Evolutionary conservation across 805 yeast genomes (phyloP).

Genomic region (Kluyveromyces siamensis): DNA sequence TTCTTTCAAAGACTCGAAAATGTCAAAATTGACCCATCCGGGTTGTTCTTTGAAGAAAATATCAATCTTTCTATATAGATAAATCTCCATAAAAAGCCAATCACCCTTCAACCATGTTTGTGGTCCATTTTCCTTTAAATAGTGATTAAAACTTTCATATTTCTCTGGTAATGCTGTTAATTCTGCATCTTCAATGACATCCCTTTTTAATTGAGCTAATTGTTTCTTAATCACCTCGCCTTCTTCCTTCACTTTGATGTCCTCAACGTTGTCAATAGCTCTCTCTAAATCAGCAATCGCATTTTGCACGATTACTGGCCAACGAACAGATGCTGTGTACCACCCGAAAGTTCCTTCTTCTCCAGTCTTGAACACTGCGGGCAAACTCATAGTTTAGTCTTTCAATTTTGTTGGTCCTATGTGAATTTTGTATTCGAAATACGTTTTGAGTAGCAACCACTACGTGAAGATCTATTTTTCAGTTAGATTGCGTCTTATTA

Average conservation of each 20-base stretch:
- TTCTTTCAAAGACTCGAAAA: conserved; percentile 63
- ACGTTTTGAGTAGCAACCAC: not conserved
- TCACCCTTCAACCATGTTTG: conserved; percentile 77
- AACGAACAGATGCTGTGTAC: conserved; percentile 67
- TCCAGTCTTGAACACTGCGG: conserved; percentile 46
- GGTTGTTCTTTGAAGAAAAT: conserved; percentile 31
- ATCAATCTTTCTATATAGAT: conserved; percentile 63
- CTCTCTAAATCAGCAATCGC: conserved; percentile 51
- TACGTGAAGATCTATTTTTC: no score
- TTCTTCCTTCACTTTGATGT: conserved; percentile 31
- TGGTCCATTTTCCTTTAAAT: conserved; percentile 23
- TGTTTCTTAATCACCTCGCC: conserved; percentile 37
- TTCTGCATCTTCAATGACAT: conserved; percentile 34
- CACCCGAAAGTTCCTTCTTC: conserved; percentile 76
- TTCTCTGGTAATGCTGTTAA: conserved; percentile 38
- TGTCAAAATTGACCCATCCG: conserved; percentile 47
- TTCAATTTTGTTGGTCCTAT: not conserved
- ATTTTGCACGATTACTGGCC: conserved; percentile 76
- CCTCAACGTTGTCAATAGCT: conserved; percentile 22
- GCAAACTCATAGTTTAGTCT: conserved; percentile 11
- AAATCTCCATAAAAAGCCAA: conserved; percentile 85
- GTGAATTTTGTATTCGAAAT: not conserved
- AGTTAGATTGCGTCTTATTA: no score
- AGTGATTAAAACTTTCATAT: conserved; percentile 49
- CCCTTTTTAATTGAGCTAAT: conserved; percentile 36